Percentiles rank a stretch among this genome's conserved stretches.
Conservation (phyloP, 192 early-diverging fungal species). For the Podila clonocystis region DNA sequence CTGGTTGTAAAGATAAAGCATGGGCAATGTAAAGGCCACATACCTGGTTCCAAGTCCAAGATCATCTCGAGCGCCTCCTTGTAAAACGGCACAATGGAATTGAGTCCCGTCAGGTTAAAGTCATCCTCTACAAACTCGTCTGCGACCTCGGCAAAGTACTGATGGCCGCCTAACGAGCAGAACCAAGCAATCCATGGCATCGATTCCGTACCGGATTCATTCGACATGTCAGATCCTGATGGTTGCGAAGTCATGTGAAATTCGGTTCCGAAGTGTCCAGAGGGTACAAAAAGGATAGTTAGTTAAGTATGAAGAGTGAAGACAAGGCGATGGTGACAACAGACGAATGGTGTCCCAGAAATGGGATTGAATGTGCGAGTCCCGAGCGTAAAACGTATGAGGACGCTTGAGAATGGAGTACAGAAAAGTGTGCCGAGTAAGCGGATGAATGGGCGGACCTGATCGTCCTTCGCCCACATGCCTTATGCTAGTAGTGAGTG, state of each 20-base stretch:
- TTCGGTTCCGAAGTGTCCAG: too few species aligned
- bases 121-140: conserved; percentile 93
- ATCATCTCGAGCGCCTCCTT: conserved; percentile 96
- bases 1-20: conserved; percentile 9
- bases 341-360: too few species aligned
- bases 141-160: conserved; percentile 81
- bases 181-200: conserved; percentile 84
- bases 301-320: too few species aligned
- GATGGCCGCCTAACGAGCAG: conserved; percentile 76
- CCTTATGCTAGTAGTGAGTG: too few species aligned
- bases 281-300: too few species aligned
- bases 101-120: conserved; percentile 97
- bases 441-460: too few species aligned
- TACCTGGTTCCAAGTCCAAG: conserved; percentile 83
- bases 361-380: too few species aligned
- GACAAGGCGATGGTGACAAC: too few species aligned
- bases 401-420: too few species aligned
- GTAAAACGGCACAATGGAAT: conserved; percentile 83
- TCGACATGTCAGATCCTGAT: conserved; percentile 56
- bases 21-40: background rate
- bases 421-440: too few species aligned
- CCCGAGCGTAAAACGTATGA: too few species aligned
- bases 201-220: conserved; percentile 60
- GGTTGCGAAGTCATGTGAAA: background rate
- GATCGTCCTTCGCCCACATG: too few species aligned